Evolutionary conservation across 2,329 filamentous ascomycete genomes (phyloP).

Genomic region (Sporothrix curviconia): DNA sequence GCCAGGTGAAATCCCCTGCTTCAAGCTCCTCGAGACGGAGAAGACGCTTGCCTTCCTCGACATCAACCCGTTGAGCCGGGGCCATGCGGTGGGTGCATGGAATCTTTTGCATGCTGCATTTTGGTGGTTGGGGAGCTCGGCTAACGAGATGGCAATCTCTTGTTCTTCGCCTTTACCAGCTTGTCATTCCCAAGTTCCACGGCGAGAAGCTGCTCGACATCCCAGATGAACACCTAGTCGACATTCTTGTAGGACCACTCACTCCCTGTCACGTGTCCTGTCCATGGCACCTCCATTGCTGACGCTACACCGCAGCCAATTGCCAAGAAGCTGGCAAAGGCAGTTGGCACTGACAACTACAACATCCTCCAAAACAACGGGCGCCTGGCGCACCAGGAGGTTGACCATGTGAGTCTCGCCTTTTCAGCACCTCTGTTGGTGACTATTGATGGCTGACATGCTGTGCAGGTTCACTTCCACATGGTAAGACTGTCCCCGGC

Average conservation of each 20-base stretch:
- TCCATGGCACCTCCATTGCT: neutral
- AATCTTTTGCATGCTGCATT: neutral
- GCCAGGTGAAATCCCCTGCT: slow-evolving; percentile 87
- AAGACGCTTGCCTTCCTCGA: slow-evolving; percentile 95
- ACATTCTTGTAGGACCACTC: slow-evolving; percentile 67
- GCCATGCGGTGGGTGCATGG: slow-evolving; percentile 66
- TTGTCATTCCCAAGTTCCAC: slow-evolving; percentile 93
- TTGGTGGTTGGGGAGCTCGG: neutral
- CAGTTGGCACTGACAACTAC: slow-evolving; percentile 71
- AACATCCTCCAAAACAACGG: slow-evolving; percentile 98
- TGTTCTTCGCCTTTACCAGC: slow-evolving; percentile 45
- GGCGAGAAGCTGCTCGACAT: slow-evolving; percentile 88
- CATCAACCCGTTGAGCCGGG: slow-evolving; percentile 80
- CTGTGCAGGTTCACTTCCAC: slow-evolving; percentile 75
- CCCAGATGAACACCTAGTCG: slow-evolving; percentile 76
- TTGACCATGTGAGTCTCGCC: slow-evolving; percentile 67
- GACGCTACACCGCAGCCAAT: slow-evolving; percentile 48
- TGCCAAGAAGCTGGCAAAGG: slow-evolving; percentile 77
- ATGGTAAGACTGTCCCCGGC: no score
- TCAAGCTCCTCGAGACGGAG: slow-evolving; percentile 93
- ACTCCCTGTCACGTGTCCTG: neutral
- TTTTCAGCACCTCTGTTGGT: neutral
- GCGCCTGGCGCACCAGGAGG: slow-evolving; percentile 79
- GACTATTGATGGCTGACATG: slow-evolving; percentile 1
- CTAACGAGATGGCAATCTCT: no score